Evolutionary conservation across 108 stramenopile genomes (phyloP), one percentile per base, ranked within the genome.

Genomic region (Pinguiococcus pyrenoidosus): DNA sequence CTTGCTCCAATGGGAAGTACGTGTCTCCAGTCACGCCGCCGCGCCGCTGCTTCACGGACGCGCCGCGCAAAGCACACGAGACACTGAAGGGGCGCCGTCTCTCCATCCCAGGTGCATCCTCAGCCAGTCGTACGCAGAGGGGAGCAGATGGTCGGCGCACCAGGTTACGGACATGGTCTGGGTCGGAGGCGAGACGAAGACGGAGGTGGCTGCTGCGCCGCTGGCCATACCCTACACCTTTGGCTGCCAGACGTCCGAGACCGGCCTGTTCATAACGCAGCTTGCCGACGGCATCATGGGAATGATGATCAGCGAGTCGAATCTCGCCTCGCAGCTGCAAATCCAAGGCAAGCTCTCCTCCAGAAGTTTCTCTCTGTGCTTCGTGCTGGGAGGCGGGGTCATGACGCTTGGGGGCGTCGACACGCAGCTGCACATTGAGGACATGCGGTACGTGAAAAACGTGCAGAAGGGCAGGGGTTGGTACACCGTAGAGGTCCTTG

Each of bases 271-370:
- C 72, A 62, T 77, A 14, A 83, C 84, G 26, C 87, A 90, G 57
- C 59, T 87, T 30, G 89, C 87, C 16, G 73, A 84, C 53, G 93
- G 93, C 5, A 92, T 96, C 23, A 83, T 96, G 81, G 93, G 93
- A 2, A 72, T 96, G 74, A 78, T 80, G 32, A 76, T 77, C 2
- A 61, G 76, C 34, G 79, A 79, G 13, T 44, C n/a, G n/a, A n/a
- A n/a, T n/a, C n/a, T n/a, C n/a, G n/a, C n/a, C n/a, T n/a, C n/a
- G n/a, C n/a, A n/a, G n/a, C n/a, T n/a, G n/a, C n/a, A n/a, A n/a
- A n/a, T n/a, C n/a, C n/a, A n/a, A n/a, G n/a, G n/a, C n/a, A n/a
- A n/a, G n/a, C n/a, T n/a, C n/a, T n/a, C n/a, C n/a, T n/a, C n/a
- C n/a, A n/a, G n/a, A n/a, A n/a, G n/a, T n/a, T n/a, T n/a, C n/a